Evolutionary conservation across 163 green algal genomes (phyloP).

Genomic region (Volvox carteri): DNA sequence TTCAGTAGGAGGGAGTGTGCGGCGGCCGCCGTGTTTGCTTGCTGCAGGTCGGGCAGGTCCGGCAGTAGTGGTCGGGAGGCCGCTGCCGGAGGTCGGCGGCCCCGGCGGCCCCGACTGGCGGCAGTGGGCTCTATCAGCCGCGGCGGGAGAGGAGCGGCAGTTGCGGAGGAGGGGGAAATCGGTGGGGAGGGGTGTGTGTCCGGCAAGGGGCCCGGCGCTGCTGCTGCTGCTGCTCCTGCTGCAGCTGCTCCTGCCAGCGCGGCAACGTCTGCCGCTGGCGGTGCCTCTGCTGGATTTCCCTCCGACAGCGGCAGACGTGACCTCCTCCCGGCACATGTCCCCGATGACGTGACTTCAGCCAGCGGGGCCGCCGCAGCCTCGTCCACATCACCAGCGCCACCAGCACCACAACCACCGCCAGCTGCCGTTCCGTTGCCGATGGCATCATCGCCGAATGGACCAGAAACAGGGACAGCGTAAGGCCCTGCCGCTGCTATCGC

Average conservation of each 20-base stretch:
- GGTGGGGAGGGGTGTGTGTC: background rate
- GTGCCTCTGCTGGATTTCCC: background rate
- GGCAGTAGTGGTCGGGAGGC: constrained; percentile 39
- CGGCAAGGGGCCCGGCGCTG: background rate
- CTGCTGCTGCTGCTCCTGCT: too few relatives aligned
- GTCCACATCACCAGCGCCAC: too few relatives aligned
- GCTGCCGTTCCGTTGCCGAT: background rate
- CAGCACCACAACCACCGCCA: background rate
- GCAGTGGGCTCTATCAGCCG: constrained; percentile 38
- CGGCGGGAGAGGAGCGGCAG: too few relatives aligned
- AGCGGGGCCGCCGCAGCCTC: background rate
- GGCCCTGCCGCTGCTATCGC: background rate
- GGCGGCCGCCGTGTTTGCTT: background rate
- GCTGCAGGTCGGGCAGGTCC: background rate
- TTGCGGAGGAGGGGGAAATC: too few relatives aligned
- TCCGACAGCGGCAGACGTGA: background rate
- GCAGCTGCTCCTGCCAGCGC: background rate
- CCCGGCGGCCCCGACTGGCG: background rate
- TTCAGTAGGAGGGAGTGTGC: constrained; percentile 28
- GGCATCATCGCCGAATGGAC: too few relatives aligned
- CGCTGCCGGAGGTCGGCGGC: constrained; percentile 13
- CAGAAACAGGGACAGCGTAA: background rate
- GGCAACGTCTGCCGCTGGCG: too few relatives aligned
- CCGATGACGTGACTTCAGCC: background rate
- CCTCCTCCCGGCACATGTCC: background rate